Evolutionary conservation across 805 yeast genomes (phyloP), one percentile per base, ranked within the genome.

Genomic region (Wickerhamomyces canadensis): DNA sequence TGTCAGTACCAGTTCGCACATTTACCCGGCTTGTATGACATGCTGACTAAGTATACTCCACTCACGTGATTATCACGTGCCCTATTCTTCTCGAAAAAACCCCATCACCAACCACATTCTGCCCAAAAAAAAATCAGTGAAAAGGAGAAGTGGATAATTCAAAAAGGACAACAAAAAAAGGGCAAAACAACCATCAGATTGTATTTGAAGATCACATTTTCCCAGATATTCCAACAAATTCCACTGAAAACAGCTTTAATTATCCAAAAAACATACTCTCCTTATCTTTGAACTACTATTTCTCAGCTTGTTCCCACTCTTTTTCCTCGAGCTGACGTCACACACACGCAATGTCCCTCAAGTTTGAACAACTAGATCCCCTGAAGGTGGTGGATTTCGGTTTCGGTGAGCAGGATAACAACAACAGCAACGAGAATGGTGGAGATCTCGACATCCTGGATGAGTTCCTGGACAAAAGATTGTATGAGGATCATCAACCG

Each of bases 401-500:
- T 11, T 18, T 33, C n/a, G 18, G n/a, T 19, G 23, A 13, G 9
- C 6, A 19, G 10, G 10, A n/a, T 11, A 32, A 24, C 11, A 41
- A 40, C 22, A 34, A 41, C 33, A 15, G 10, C 9, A 13, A 22
- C 18, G 24, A 15, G 18, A 36, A 36, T 23, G 39, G 66, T 26
- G 70, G 65, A 17, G 47, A 43, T 18, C 23, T 44, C 6, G 81
- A 77, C 42, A 64, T 77, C 25, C 51, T 78, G 31, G 80, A 74
- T 47, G 83, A 78, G 42, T 53, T 53, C 37, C 23, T 53, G 19
- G 58, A 53, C 37, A 48, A 43, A 32, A 44, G 58, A 9, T 34
- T 52, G 10, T 53, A 52, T 19, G 56, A 50, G 3, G 54, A 50
- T 17, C 25, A 34, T 4, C 11, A n/a, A 13, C 19, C 17, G 10